Evolutionary conservation across 2,329 filamentous ascomycete species (phyloP), one percentile per base, ranked within the genome.

Genomic region (Echinosphaeria canescens): DNA sequence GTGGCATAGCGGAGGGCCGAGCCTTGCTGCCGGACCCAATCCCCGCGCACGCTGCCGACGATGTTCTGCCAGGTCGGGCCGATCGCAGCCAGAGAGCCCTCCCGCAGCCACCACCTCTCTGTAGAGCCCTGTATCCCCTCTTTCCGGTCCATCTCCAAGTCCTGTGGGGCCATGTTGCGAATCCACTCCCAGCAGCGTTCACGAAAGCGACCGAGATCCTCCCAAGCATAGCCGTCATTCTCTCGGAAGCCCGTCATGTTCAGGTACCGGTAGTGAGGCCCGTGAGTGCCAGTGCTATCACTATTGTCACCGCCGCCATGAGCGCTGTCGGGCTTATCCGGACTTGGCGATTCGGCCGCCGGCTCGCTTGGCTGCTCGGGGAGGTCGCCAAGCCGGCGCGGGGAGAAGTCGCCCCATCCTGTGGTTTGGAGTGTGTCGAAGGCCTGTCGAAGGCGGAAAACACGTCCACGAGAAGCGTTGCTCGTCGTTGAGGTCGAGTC

Each of bases 191-290:
- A 54, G 29, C 71, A 76, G 34, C 64, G 62, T 31, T 70, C 51
- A 42, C 66, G 69, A 31, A 84, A 80, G 2, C 54, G 49, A 0
- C 55, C 54, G 13, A 93, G 53, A 30, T 81, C 59, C 18, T 72
- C 62, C 84, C 84, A 93, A 2, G 67, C 73, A 46, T 78, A 80
- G 4, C 63, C 68, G 48, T 91, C 76, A 13, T 69, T 61, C 25
- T 67, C 53, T 26, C 75, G 64, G 33, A 90, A 71, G 1, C 85
- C 85, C 3, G 78, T 78, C 27, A 92, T 53, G 37, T 81, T 80
- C 31, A 82, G 49, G 33, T 59, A 71, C 14, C 48, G 51, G 13
- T 38, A 31, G 26, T 39, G 34, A 22, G 39, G 33, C 27, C 41
- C 41, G 22, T 42, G 37, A n/a, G n/a, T n/a, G n/a, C n/a, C n/a